Base-by-base conservation (phyloP, 2,329 filamentous ascomycete species). In the Fusarium fracticaudum region DNA sequence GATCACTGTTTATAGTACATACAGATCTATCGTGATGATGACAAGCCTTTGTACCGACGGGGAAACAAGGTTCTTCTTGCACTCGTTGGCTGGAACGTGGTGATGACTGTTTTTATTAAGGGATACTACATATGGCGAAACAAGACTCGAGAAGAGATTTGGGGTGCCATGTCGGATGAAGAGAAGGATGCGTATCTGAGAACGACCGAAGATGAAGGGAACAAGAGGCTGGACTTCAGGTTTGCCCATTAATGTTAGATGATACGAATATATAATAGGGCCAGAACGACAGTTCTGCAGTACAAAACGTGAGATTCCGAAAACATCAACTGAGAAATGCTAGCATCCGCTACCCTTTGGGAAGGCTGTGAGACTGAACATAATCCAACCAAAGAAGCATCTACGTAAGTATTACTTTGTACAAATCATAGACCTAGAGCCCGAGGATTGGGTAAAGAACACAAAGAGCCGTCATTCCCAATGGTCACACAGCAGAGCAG, bases 71-170 rank as follows among this genome's bases (percentile, higher is more conserved):
- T 86, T 0, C 71, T 90, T 9, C 83, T 90, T 29, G 86, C 73
- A 0, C 83, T 90, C 24, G 83, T 83, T 6, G 81, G 81, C 3
- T 85, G 84, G 67, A 89, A 89, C 60, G 83, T 90, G 31, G 75
- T 83, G 3, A 64, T 88, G 8, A 88, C 89, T 51, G 68, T 86
- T 3, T 81, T 82, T 0, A 83, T 86, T 24, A 90, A 90, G 78
- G 47, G 82, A 2, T 91, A 88, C 75, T 91, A 91, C 72, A 77
- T 87, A 2, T 79, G 74, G 60, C 81, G 86, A 11, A 91, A 91
- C 67, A 82, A 80, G 71, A 77, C 72, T 24, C 82, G 85, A 33
- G 85, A 86, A 24, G 69, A 65, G 24, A 81, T 81, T 41, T 90
- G 88, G 88, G 78, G 82, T 31, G 79, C 78, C 5, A 86, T 90